Evolutionary conservation across 352 stramenopile species (phyloP).

Genomic region (Chrysophaeum taylorii): DNA sequence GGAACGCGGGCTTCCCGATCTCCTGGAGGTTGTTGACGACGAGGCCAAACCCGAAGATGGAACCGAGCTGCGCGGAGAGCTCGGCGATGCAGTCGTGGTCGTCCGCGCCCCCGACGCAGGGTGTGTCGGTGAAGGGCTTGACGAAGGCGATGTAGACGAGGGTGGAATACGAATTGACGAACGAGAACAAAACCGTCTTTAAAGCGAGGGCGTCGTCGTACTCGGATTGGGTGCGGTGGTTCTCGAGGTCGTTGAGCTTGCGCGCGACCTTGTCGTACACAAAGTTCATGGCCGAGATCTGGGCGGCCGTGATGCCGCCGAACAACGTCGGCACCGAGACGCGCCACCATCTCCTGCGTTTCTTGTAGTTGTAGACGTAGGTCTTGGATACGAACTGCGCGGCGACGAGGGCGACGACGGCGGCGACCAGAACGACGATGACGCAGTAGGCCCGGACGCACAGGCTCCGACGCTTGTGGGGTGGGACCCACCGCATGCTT

Average conservation of each 20-base stretch:
- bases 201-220: conserved; percentile 71
- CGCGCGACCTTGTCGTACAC: conserved; percentile 38
- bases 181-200: conserved; percentile 75
- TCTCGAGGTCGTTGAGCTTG: conserved; percentile 65
- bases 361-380: too few species aligned
- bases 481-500: too few species aligned
- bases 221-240: conserved; percentile 71
- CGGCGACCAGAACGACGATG: too few species aligned
- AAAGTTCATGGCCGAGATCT: background rate
- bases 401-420: too few species aligned
- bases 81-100: conserved; percentile 58
- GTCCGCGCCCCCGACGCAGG: background rate
- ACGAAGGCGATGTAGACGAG: conserved; percentile 82
- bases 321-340: background rate
- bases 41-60: conserved; percentile 48
- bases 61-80: conserved; percentile 63
- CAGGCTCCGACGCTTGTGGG: too few species aligned
- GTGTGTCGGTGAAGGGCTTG: conserved; percentile 37
- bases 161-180: conserved; percentile 77
- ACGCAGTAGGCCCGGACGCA: too few species aligned
- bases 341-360: too few species aligned
- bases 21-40: conserved; percentile 27
- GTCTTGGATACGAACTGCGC: too few species aligned
- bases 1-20: conserved; percentile 19
- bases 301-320: background rate